These are phyloP conservation scores for Fusarium sp. DNA, from an alignment of 2,329 filamentous ascomycete species.

Conservation along the genomic window DNA sequence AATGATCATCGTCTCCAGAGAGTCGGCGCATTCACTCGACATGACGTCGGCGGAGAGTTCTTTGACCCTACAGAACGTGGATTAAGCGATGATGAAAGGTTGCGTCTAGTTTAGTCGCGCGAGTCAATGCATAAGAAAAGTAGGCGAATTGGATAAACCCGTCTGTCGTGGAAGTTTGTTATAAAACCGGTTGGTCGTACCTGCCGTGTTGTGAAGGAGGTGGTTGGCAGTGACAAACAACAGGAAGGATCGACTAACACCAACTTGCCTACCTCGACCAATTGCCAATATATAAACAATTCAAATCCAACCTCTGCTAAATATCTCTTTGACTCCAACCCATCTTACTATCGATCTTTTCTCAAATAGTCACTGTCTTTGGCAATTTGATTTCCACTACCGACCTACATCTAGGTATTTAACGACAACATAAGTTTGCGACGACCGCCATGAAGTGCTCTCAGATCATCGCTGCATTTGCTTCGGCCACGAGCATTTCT, in stretches of 20 bases:
- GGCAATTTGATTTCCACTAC: not conserved
- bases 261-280: not conserved
- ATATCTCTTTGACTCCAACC: slow-evolving; percentile 23
- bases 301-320: slow-evolving; percentile 26
- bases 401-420: not conserved
- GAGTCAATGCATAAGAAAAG: not conserved
- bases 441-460: slow-evolving; percentile 48
- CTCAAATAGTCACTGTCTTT: slow-evolving; percentile 11
- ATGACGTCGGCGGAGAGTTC: slow-evolving; percentile 35
- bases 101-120: slow-evolving; percentile 3
- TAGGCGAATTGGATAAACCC: slow-evolving; percentile 1
- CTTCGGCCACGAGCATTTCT: slow-evolving; percentile 39
- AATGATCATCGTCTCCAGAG: not conserved
- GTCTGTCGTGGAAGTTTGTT: slow-evolving; percentile 29
- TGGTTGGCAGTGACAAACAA: slow-evolving; percentile 31
- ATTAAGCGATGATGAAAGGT: slow-evolving; percentile 14
- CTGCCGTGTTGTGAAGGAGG: slow-evolving; percentile 3
- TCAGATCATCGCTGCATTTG: slow-evolving; percentile 31
- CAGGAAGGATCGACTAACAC: not conserved
- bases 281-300: not conserved
- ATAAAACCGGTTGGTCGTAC: slow-evolving; percentile 40
- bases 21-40: not conserved
- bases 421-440: not conserved
- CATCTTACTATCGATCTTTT: slow-evolving; percentile 4
- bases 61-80: not conserved